Evolutionary conservation across 805 yeast genomes (phyloP), one percentile per base, ranked within the genome.

Genomic region (Yamadazyma olivae): DNA sequence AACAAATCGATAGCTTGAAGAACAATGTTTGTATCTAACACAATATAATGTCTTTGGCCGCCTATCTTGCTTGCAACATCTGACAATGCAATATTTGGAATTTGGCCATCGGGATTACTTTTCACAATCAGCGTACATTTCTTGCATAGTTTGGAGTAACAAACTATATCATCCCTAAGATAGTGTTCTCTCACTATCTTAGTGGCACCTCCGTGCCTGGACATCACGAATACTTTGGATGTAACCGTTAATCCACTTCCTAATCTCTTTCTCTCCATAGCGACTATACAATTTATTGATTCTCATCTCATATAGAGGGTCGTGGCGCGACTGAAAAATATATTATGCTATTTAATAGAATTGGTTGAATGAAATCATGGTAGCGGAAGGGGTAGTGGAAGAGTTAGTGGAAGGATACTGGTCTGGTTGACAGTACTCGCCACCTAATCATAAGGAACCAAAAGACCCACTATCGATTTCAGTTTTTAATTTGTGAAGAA

Each of bases 111-210:
- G 12, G 91, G 80, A 54, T 81, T 81, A 6, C 84, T 73, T 30
- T 75, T 71, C 10, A 76, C 63, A 20, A 71, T 65, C 17, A 62
- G 61, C 9, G 66, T 61, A 59, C 99, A 93, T 23, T 51, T 55
- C 7, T 61, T 51, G 60, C 99, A 93, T 1, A 75, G 65, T 44
- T 65, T 70, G 2, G 96, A 86, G 35, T 82, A 79, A 60, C 99
- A 93, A 14, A 97, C 95, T 33, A 93, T 88, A 60, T 93, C 99
- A 36, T 77, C 78, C 58, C 99, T 75, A 39, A 93, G 67, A 55
- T 93, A 93, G 59, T 91, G 99, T 56, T 93, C 99, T 46, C 97
- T 74, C 7, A 91, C 95, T 18, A 93, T 75, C 57, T 93, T 91
- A 23, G 89, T 74, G 4, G 97, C 96, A 30, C 82, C 81, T 7